Percentiles rank a stretch among this genome's conserved stretches.
Conservation (phyloP, 2,329 filamentous ascomycete species). For the Rutstroemia sp. region DNA sequence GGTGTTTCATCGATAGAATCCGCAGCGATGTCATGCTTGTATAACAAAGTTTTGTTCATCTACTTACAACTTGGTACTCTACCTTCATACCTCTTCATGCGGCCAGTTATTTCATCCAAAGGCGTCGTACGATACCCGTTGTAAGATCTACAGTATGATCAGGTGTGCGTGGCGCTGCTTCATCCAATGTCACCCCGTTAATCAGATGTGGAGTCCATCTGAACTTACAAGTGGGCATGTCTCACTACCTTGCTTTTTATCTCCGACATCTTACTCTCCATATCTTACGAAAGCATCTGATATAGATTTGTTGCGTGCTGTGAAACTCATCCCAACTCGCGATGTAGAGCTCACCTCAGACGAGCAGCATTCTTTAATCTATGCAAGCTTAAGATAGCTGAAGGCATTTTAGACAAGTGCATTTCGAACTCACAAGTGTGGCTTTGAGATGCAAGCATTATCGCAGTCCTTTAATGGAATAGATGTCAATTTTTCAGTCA, state of each 20-base stretch:
- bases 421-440: no score
- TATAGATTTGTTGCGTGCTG: neutral
- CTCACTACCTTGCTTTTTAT: neutral
- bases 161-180: neutral
- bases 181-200: constrained; percentile 5
- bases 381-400: neutral
- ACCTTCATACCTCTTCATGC: neutral
- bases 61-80: neutral
- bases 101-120: neutral
- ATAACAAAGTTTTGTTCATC: neutral
- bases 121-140: neutral
- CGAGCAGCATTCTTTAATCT: neutral
- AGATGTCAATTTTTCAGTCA: no score
- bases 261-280: neutral
- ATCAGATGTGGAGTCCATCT: constrained; percentile 6
- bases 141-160: constrained; percentile 8
- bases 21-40: neutral
- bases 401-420: no score
- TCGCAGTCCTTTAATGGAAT: no score
- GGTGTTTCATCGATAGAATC: neutral
- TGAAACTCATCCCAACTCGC: neutral
- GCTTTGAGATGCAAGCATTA: no score
- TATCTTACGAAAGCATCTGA: neutral
- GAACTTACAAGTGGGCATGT: constrained; percentile 2
- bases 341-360: neutral